Evolutionary conservation across 2,329 filamentous ascomycete genomes (phyloP).

Genomic region (Neonectria sp.): DNA sequence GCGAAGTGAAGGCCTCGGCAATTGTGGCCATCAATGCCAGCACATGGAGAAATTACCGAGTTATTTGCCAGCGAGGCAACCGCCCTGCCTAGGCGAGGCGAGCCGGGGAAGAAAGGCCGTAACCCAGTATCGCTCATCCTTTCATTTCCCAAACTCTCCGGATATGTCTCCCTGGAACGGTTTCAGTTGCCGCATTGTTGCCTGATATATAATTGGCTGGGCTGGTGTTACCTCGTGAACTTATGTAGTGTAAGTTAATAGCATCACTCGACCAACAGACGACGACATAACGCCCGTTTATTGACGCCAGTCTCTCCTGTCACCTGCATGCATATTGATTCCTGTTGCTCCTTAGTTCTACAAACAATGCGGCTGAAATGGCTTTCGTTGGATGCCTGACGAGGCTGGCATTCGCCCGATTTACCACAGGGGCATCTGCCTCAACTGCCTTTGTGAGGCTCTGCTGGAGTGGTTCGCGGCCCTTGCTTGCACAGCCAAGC

Average conservation of each 20-base stretch:
- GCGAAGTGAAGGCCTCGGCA: neutral
- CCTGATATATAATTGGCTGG: neutral
- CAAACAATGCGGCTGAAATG: neutral
- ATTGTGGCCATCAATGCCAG: neutral
- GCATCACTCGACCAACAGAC: too few species aligned
- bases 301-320: neutral
- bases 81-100: neutral
- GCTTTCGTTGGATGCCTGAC: neutral
- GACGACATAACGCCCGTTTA: neutral
- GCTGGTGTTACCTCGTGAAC: neutral
- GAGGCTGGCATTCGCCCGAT: neutral
- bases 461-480: neutral
- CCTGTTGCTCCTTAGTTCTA: neutral
- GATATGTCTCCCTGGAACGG: too few species aligned
- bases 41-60: neutral
- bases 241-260: neutral
- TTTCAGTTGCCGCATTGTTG: neutral
- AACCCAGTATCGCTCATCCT: neutral
- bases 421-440: neutral
- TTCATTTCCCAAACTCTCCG: too few species aligned
- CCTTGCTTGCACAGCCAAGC: too few species aligned
- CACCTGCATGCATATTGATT: neutral
- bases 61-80: neutral
- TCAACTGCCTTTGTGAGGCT: neutral
- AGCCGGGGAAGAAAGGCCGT: neutral